A percentile compares a stretch with the other conserved stretches of the same genome.
Conservation (phyloP, 2,329 filamentous ascomycete genomes). For the Lasiodiplodia sp. region DNA sequence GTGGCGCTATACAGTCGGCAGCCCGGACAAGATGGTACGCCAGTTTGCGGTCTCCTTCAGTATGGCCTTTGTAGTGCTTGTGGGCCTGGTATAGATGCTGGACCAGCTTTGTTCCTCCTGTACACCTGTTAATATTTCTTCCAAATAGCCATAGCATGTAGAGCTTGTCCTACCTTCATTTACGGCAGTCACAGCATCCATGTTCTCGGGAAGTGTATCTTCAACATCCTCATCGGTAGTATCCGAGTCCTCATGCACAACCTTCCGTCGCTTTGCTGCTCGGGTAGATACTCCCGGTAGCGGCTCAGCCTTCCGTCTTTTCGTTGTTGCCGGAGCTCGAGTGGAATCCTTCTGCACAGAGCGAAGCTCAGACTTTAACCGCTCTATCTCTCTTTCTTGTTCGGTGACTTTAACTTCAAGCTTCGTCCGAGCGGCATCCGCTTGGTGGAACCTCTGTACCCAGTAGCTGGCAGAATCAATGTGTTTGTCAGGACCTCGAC, state of each 20-base stretch:
- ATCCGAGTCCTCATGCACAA: background rate
- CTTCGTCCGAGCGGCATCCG: constrained; percentile 37
- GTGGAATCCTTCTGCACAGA: constrained; percentile 29
- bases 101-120: constrained; percentile 7
- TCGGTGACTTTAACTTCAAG: constrained; percentile 38
- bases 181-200: background rate
- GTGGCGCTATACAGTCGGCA: constrained; percentile 36
- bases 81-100: constrained; percentile 42
- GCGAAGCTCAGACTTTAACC: constrained; percentile 33
- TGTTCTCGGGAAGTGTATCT: background rate
- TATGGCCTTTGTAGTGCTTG: constrained; percentile 36
- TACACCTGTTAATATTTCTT: background rate
- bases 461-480: constrained; percentile 52
- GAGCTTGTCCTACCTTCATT: background rate
- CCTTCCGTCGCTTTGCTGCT: background rate
- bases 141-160: background rate
- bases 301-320: background rate
- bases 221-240: background rate
- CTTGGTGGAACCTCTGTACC: constrained; percentile 39
- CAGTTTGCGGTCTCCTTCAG: constrained; percentile 32
- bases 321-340: background rate
- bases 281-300: background rate
- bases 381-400: constrained; percentile 41
- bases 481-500: constrained; percentile 39
- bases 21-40: constrained; percentile 39